Base-by-base conservation (phyloP, 176 grass and related monocot genomes). In the Paspalum vaginatum region DNA sequence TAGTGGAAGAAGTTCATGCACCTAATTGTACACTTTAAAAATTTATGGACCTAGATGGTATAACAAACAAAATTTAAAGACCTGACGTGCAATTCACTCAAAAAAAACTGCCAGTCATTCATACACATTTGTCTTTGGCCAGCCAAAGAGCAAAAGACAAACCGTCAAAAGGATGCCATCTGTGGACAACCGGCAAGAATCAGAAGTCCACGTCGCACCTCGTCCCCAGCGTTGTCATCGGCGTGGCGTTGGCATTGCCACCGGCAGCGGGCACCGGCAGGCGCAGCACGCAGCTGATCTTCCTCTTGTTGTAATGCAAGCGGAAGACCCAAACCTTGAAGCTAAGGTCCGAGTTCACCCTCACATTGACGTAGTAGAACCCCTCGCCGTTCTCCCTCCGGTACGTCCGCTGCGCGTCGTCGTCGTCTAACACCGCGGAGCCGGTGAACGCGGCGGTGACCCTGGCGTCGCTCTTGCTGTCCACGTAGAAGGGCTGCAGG, bases 341-440 rank as follows among this genome's bases (percentile, higher is more conserved):
- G 59, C 70, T 84, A 5, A 94, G 63, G 41, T 77, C 84, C 13
- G 90, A 37, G 65, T 80, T 71, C 44, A 98, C 24, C 81, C 54
- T 70, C 43, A 98, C 65, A 64, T 89, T 89, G 2, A 98, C n/a
- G 65, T 77, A 72, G 81, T 95, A 98, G 40, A 85, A 95, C 8
- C 90, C 88, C 1, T 93, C 80, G 32, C 44, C 11, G 38, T 20
- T 93, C 79, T 98, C 95, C 80, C 80, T 87, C 25, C 1, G 15
- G 72, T 98, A 87, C 17, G 83, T 89, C 37, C 84, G 83, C 41
- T 2, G 18, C 52, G 86, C 24, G 39, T 82, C 83, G 85, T 37
- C 54, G 16, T 70, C 74, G 47, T 56, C 2, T 26, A 87, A 0
- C 22, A 12, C 8, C 8, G 70, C 24, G 12, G 44, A 52, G 12